phyloP scores from a whole-genome alignment of 148 eudicot genomes.

The Oxyria digyna region DNA sequence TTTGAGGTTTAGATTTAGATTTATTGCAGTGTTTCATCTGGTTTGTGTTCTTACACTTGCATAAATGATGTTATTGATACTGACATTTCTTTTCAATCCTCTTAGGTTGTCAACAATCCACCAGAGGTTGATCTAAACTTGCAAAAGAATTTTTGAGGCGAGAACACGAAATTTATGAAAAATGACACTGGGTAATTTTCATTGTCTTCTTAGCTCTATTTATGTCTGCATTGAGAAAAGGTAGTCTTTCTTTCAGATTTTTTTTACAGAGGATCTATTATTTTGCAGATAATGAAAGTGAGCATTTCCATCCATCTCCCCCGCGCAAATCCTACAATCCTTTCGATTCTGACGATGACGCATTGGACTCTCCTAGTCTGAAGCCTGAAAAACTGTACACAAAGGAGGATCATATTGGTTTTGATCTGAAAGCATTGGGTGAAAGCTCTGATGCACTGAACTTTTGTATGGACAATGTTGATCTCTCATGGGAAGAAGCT shows the following conservation, averaged over 20 bases:
- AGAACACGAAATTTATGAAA: not conserved
- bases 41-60: not conserved
- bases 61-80: not conserved
- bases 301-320: slow-evolving; percentile 18
- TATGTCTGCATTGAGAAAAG: not conserved
- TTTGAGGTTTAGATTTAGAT: no score
- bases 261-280: slow-evolving; percentile 12
- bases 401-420: slow-evolving; percentile 27
- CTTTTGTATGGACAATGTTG: slow-evolving; percentile 17
- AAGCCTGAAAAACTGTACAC: slow-evolving; percentile 8
- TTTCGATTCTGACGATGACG: slow-evolving; percentile 36
- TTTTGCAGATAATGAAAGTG: slow-evolving; percentile 35
- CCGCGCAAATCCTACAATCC: slow-evolving; percentile 38
- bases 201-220: not conserved
- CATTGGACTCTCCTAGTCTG: slow-evolving; percentile 10
- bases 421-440: slow-evolving; percentile 27
- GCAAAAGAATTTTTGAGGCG: not conserved
- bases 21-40: not conserved
- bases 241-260: no score
- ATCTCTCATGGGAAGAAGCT: slow-evolving; percentile 13
- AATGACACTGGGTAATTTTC: slow-evolving; percentile 2
- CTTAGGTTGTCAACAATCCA: not conserved
- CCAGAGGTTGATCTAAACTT: not conserved
- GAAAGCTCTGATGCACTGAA: slow-evolving; percentile 25
- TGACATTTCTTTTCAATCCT: not conserved